phyloP scores from a whole-genome alignment of 768 basidiomycete species.

The Pholiota conissans region DNA sequence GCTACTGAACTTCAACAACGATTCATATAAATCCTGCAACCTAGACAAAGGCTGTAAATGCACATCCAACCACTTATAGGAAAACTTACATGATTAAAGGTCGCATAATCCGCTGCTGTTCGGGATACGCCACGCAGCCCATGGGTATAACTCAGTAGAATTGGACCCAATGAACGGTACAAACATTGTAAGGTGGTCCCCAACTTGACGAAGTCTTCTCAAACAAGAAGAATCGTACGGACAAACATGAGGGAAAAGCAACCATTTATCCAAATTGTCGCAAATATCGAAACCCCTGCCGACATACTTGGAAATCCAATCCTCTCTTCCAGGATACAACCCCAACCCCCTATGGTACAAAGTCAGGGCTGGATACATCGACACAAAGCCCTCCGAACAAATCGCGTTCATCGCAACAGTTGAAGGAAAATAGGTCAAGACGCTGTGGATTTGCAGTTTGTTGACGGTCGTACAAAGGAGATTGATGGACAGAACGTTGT shows the following conservation, averaged over 20 bases:
- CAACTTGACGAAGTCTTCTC: neutral
- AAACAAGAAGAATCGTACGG: neutral
- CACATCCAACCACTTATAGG: no score
- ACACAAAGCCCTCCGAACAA: neutral
- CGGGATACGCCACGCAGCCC: neutral
- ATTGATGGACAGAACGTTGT: neutral
- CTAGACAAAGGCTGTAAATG: no score
- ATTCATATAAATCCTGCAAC: neutral
- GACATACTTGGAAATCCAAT: neutral
- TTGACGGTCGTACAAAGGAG: neutral
- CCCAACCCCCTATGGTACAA: neutral
- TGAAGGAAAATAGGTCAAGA: neutral
- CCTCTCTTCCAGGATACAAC: neutral
- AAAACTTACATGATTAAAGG: neutral
- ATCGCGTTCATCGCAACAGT: neutral
- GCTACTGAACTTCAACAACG: neutral
- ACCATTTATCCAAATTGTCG: no score
- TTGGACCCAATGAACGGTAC: neutral
- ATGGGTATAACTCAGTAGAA: neutral
- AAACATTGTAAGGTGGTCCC: neutral
- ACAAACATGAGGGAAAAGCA: neutral
- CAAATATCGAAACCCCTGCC: neutral
- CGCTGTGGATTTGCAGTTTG: neutral
- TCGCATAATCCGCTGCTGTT: neutral
- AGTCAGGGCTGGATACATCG: neutral